Percentiles rank a stretch among this genome's conserved stretches.
Conservation (phyloP, 2,329 filamentous ascomycete species). For the Aspergillus sp. region DNA sequence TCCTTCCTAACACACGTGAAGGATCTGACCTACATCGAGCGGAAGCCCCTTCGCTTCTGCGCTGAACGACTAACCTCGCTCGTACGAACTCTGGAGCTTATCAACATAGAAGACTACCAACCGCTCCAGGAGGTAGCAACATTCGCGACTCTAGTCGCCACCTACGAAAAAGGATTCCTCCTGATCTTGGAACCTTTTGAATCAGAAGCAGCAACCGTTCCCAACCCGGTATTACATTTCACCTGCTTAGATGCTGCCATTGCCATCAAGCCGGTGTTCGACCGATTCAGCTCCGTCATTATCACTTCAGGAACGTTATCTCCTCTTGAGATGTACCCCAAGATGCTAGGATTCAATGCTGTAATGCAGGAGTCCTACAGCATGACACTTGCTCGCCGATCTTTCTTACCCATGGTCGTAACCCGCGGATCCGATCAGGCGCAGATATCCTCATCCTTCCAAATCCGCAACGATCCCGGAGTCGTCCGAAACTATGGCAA, state of each 20-base stretch:
- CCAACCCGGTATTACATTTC: conserved; percentile 95
- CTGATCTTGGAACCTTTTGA: conserved; percentile 97
- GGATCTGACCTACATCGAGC: conserved; percentile 96
- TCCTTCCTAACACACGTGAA: conserved; percentile 92
- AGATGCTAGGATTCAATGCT: conserved; percentile 91
- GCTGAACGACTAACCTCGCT: conserved; percentile 92
- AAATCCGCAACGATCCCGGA: conserved; percentile 90
- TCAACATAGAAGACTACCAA: conserved; percentile 97
- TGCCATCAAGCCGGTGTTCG: conserved; percentile 95
- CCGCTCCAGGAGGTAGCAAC: conserved; percentile 96
- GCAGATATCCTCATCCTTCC: conserved; percentile 88
- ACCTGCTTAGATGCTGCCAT: conserved; percentile 96
- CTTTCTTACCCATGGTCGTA: conserved; percentile 98
- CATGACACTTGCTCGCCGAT: conserved; percentile 90
- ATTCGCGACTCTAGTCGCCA: conserved; percentile 92
- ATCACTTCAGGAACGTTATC: conserved; percentile 98
- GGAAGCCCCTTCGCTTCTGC: conserved; percentile 89
- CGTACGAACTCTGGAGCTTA: conserved; percentile 90
- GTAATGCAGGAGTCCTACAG: conserved; percentile 96
- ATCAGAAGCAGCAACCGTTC: conserved; percentile 90
- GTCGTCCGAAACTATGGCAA: conserved; percentile 98
- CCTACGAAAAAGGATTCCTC: conserved; percentile 94
- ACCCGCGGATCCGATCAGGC: conserved; percentile 93
- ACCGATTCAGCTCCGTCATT: conserved; percentile 95
- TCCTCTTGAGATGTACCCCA: conserved; percentile 97